Conservation (phyloP, 441 rosid species). For the Gossypium gossypioides region DNA sequence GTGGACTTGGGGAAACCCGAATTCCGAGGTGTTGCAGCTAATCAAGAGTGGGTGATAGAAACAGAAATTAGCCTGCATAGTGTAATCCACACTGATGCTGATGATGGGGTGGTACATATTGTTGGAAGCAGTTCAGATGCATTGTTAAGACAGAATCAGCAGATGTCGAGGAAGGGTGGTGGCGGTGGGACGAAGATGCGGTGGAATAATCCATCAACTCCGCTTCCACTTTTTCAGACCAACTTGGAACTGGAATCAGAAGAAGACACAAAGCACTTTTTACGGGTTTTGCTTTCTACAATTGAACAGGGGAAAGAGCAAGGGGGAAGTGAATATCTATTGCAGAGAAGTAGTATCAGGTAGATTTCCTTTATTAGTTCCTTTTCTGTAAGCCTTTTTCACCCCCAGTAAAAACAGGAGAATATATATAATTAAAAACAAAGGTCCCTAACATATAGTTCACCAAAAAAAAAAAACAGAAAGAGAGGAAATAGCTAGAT, state of each 20-base stretch:
- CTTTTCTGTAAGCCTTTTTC: not conserved
- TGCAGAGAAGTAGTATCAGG: conserved; percentile 48
- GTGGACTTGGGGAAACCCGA: conserved; percentile 57
- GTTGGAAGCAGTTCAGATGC: conserved; percentile 78
- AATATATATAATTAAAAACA: not conserved
- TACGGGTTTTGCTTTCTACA: conserved; percentile 42
- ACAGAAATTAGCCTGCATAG: conserved; percentile 66
- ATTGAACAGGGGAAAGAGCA: conserved; percentile 58
- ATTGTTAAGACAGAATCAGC: conserved; percentile 45
- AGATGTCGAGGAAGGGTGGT: conserved; percentile 35
- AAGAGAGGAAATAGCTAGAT: not conserved
- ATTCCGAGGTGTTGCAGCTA: conserved; percentile 56
- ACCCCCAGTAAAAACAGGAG: not conserved
- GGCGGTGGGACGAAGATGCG: conserved; percentile 35
- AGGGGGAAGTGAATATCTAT: conserved; percentile 41
- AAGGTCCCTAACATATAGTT: not conserved
- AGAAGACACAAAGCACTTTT: conserved; percentile 45
- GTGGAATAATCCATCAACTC: conserved; percentile 45
- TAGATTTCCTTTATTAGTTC: not conserved
- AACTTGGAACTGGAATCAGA: conserved; percentile 51
- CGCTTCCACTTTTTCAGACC: conserved; percentile 71
- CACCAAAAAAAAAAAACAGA: not conserved
- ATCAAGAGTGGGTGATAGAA: conserved; percentile 65
- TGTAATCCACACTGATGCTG: conserved; percentile 60
- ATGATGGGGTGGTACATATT: conserved; percentile 53